phyloP scores from a whole-genome alignment of 2,329 filamentous ascomycete species.

The Xylariaceae sp. region DNA sequence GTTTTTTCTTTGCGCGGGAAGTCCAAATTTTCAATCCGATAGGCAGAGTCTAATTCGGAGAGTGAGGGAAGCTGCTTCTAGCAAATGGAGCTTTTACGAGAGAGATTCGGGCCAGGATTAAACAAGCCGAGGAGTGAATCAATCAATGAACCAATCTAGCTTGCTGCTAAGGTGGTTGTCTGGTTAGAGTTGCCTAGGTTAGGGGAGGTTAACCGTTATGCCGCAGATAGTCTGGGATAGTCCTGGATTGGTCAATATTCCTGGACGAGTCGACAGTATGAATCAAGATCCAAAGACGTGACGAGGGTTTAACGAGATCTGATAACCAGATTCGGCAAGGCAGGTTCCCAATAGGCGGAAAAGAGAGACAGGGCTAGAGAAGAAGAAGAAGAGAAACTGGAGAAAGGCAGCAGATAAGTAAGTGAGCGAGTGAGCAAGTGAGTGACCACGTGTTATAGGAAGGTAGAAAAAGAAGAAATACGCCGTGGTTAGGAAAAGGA shows the following conservation, averaged over 20 bases:
- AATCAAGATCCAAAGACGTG: not conserved
- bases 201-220: too few species aligned
- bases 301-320: constrained; percentile 7
- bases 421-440: constrained; percentile 1
- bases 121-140: not conserved
- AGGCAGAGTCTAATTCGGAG: too few species aligned
- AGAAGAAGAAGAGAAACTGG: not conserved
- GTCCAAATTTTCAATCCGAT: too few species aligned
- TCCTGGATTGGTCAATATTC: not conserved
- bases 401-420: too few species aligned
- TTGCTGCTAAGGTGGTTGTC: not conserved
- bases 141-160: not conserved
- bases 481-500: not conserved
- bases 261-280: not conserved
- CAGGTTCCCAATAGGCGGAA: not conserved
- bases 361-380: constrained; percentile 11
- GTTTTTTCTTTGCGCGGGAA: not conserved
- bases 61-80: too few species aligned
- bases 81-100: too few species aligned
- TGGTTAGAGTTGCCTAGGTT: not conserved
- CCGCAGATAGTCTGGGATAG: not conserved
- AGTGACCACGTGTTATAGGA: constrained; percentile 24
- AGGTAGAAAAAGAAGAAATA: not conserved
- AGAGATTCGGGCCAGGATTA: not conserved
- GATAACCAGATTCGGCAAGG: not conserved